These are phyloP conservation scores for Amphichorda felina DNA, from an alignment of 2,329 filamentous ascomycete species.

Conservation along the genomic window DNA sequence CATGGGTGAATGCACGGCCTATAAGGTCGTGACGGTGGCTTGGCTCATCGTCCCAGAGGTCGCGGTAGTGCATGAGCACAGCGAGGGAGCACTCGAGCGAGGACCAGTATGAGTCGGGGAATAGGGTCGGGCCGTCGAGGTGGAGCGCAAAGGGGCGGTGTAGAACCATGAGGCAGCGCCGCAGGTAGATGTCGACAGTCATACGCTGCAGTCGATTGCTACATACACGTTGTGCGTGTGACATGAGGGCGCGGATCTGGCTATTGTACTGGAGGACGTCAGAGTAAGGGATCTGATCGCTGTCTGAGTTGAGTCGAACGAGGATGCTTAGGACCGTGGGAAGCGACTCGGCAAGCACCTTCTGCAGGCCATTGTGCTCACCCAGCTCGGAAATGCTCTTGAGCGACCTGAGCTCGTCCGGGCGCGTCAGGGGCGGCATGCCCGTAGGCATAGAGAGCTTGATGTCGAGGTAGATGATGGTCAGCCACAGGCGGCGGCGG, in stretches of 20 bases:
- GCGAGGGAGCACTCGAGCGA: constrained; percentile 23
- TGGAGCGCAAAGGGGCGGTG: constrained; percentile 22
- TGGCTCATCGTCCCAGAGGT: constrained; percentile 17
- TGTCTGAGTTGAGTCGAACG: constrained; percentile 18
- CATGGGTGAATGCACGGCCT: constrained; percentile 19
- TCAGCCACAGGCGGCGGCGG: constrained; percentile 19
- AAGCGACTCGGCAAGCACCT: constrained; percentile 17
- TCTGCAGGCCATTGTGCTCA: constrained; percentile 16
- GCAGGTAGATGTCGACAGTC: constrained; percentile 21
- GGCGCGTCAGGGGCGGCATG: constrained; percentile 19
- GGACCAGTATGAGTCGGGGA: constrained; percentile 22
- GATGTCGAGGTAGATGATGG: constrained; percentile 22
- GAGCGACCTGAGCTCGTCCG: constrained; percentile 16
- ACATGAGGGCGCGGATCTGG: constrained; percentile 19
- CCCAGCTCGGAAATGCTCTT: constrained; percentile 8
- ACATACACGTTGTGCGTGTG: constrained; percentile 15
- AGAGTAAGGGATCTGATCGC: constrained; percentile 16
- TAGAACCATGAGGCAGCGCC: constrained; percentile 21
- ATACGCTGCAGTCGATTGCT: constrained; percentile 16
- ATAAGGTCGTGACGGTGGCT: constrained; percentile 15
- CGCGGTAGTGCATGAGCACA: constrained; percentile 21
- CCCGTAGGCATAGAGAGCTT: constrained; percentile 21
- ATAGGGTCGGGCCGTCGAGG: constrained; percentile 16
- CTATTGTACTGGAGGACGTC: constrained; percentile 19
- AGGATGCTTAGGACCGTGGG: constrained; percentile 18